Conservation (phyloP, 176 grass and related monocot species). For the Eleusine coracana region DNA sequence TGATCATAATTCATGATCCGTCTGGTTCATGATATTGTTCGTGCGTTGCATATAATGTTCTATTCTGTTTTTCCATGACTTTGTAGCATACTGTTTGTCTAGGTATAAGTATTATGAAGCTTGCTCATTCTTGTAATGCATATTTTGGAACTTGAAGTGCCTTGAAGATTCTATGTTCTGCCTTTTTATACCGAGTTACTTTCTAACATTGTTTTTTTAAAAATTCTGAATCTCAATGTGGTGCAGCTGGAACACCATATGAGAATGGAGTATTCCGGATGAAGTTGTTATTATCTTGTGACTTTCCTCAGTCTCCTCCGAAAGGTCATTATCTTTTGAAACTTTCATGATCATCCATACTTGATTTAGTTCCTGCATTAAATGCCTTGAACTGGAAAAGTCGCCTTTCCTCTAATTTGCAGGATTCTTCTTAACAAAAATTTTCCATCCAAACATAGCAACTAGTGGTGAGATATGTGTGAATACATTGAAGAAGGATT, state of each 20-base stretch:
- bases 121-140: not conserved
- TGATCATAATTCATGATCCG: not conserved
- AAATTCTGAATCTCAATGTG: conserved; percentile 4
- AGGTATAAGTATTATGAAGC: not conserved
- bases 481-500: conserved; percentile 92
- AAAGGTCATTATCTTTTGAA: conserved; percentile 58
- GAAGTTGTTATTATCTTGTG: conserved; percentile 80
- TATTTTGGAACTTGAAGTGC: not conserved
- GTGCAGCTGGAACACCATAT: conserved; percentile 89
- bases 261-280: conserved; percentile 96
- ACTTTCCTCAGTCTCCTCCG: conserved; percentile 88
- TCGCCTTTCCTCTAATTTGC: conserved; percentile 33
- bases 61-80: no score
- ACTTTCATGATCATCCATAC: conserved; percentile 14
- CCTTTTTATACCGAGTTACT: not conserved
- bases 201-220: conserved; percentile 4
- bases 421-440: conserved; percentile 96
- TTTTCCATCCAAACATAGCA: conserved; percentile 97
- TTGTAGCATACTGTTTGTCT: not conserved
- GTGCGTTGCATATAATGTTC: no score
- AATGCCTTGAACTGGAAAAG: not conserved
- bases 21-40: not conserved
- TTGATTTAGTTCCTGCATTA: conserved; percentile 3
- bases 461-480: conserved; percentile 93
- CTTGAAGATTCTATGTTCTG: not conserved